Percentiles rank a stretch among this genome's conserved stretches.
phyloP scores from a whole-genome alignment of 2,329 filamentous ascomycete species.

The Verticillium klebahnii region DNA sequence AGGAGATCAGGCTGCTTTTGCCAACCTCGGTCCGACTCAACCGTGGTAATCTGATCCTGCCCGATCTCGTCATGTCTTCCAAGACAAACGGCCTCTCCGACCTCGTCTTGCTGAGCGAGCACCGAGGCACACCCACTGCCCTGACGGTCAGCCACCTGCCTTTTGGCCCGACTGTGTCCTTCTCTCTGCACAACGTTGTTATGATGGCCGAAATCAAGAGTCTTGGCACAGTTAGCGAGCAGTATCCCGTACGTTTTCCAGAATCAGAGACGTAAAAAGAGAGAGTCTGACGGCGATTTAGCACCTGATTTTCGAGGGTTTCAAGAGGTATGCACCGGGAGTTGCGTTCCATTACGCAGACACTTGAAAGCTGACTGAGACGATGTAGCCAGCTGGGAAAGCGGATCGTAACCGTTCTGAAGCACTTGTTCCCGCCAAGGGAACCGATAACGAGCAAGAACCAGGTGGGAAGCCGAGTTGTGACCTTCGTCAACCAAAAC shows the following conservation, averaged over 20 bases:
- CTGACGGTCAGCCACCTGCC: constrained; percentile 69
- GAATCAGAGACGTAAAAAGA: neutral
- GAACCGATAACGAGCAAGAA: constrained; percentile 66
- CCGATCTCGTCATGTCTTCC: constrained; percentile 78
- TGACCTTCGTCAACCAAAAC: constrained; percentile 67
- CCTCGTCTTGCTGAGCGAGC: constrained; percentile 83
- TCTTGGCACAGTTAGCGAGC: constrained; percentile 84
- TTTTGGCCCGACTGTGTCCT: constrained; percentile 76
- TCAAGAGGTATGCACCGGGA: constrained; percentile 37
- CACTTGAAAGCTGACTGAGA: neutral
- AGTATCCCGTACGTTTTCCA: constrained; percentile 55
- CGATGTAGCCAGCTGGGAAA: constrained; percentile 66
- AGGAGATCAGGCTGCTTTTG: constrained; percentile 77
- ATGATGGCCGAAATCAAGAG: constrained; percentile 91
- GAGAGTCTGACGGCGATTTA: neutral
- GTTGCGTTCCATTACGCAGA: neutral
- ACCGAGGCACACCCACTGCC: constrained; percentile 53
- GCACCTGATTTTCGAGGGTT: constrained; percentile 93
- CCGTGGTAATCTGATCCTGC: constrained; percentile 82
- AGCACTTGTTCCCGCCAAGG: constrained; percentile 89
- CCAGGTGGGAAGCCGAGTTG: constrained; percentile 81
- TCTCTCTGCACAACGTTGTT: constrained; percentile 89
- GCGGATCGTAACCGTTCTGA: constrained; percentile 82
- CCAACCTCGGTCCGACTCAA: constrained; percentile 85
- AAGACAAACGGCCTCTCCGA: constrained; percentile 78